phyloP scores from a whole-genome alignment of 768 basidiomycete species.

The Postia placenta region DNA sequence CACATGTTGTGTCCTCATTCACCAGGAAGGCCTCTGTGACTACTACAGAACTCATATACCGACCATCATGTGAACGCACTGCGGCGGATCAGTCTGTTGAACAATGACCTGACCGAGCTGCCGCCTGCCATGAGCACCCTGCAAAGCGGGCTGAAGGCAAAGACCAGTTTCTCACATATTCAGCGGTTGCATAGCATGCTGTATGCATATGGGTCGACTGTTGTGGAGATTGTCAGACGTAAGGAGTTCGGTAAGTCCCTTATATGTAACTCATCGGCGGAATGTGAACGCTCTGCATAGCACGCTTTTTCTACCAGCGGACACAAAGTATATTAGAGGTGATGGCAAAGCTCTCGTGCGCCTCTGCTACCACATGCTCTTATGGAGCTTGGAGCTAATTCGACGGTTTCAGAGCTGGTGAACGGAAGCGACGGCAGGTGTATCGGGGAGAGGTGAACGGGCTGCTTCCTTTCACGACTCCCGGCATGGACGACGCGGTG shows the following conservation, averaged over 20 bases:
- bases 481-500: slow-evolving; percentile 75
- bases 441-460: slow-evolving; percentile 82
- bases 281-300: slow-evolving; percentile 36
- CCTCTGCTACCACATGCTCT: slow-evolving; percentile 5
- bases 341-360: slow-evolving; percentile 84
- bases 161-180: slow-evolving; percentile 86
- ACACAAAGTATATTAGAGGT: slow-evolving; percentile 78
- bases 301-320: slow-evolving; percentile 74
- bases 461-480: slow-evolving; percentile 80
- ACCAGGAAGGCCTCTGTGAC: neutral
- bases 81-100: slow-evolving; percentile 72
- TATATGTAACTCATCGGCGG: slow-evolving; percentile 3
- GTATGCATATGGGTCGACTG: slow-evolving; percentile 87
- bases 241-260: slow-evolving; percentile 74
- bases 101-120: slow-evolving; percentile 73
- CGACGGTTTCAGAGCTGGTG: slow-evolving; percentile 47
- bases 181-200: slow-evolving; percentile 83
- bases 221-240: slow-evolving; percentile 85
- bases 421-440: slow-evolving; percentile 78
- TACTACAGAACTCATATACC: slow-evolving; percentile 61
- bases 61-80: slow-evolving; percentile 60
- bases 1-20: neutral
- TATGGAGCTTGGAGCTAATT: neutral
- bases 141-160: slow-evolving; percentile 67
- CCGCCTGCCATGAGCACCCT: slow-evolving; percentile 59